Percentiles rank a stretch among this genome's conserved stretches.
Conservation (phyloP, 495 filamentous ascomycete species). For the Lasiosphaeriaceae sp. region DNA sequence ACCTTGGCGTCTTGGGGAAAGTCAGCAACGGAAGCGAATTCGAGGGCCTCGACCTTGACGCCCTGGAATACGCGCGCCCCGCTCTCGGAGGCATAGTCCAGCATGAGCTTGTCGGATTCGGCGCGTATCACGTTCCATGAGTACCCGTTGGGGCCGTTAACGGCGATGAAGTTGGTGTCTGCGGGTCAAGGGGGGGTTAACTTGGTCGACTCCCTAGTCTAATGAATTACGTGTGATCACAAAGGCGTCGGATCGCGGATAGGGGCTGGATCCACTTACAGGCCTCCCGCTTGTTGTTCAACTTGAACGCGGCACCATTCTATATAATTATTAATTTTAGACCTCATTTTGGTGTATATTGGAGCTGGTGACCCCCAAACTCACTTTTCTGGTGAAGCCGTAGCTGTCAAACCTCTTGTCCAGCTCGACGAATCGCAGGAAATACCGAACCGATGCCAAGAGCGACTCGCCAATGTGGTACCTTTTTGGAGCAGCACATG, state of each 20-base stretch:
- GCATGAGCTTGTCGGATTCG: constrained; percentile 49
- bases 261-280: constrained; percentile 20
- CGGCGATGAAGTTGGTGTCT: constrained; percentile 49
- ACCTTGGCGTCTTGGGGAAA: constrained; percentile 2
- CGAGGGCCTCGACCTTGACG: constrained; percentile 36
- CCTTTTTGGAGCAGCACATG: constrained; percentile 12
- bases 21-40: constrained; percentile 23
- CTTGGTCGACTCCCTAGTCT: not conserved
- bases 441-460: constrained; percentile 46
- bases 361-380: not conserved
- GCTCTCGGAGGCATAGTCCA: constrained; percentile 43
- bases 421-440: constrained; percentile 46
- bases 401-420: constrained; percentile 38
- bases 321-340: constrained; percentile 6
- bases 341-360: not conserved
- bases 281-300: constrained; percentile 28
- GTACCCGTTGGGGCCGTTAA: constrained; percentile 38
- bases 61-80: constrained; percentile 47
- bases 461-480: constrained; percentile 50
- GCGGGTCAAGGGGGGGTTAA: not conserved
- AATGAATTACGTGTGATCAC: no score
- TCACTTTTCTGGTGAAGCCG: constrained; percentile 46
- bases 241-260: not conserved
- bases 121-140: constrained; percentile 54
- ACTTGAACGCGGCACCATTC: constrained; percentile 44